Base-by-base conservation (phyloP, 176 grass and related monocot species). In the Calamus simplicifolius region DNA sequence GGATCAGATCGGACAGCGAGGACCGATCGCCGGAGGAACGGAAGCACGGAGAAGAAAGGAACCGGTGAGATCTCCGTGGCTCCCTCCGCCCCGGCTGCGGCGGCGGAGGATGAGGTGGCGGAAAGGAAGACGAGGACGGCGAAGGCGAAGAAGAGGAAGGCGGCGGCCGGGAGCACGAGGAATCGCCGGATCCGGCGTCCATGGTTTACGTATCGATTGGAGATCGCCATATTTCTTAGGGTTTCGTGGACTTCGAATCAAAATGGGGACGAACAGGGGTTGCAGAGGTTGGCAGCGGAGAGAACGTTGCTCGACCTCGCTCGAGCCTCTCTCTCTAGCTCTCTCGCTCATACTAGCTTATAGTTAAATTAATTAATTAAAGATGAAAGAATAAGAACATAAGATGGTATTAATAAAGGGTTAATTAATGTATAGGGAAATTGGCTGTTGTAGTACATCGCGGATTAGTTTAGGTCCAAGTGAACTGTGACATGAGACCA, bases 1-100 rank as follows among this genome's bases (percentile, higher is more conserved):
- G 78, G 75, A 54, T 85, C 79, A 23, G 79, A 77, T 26, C 60
- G 66, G 52, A 69, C 63, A 23, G 78, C 71, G 12, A 68, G 51
- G 8, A 68, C 17, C 3, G 65, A 68, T 55, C 65, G 51, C 17
- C 51, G 51, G 3, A 16, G 2, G 4, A 55, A 18, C 4, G n/a
- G 25, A 13, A 14, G 18, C 6, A 1, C 35, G 8, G 35, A 43
- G 8, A 43, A 43, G 35, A 12, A 43, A 7, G 35, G 6, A 43
- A 12, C 35, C 12, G 35, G 12, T 0, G 35, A 43, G 8, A 43
- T 43, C 8, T 43, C 35, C 35, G 8, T 13, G 52, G 1, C 8
- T 52, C 35, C 51, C 27, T 18, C 64, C 29, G 51, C 27, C 51
- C 0, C 12, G 18, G 65, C 19, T 8, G 26, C 0, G 10, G 28